Conservation (phyloP, 2,329 filamentous ascomycete species). For the Emydomyces testavorans region DNA sequence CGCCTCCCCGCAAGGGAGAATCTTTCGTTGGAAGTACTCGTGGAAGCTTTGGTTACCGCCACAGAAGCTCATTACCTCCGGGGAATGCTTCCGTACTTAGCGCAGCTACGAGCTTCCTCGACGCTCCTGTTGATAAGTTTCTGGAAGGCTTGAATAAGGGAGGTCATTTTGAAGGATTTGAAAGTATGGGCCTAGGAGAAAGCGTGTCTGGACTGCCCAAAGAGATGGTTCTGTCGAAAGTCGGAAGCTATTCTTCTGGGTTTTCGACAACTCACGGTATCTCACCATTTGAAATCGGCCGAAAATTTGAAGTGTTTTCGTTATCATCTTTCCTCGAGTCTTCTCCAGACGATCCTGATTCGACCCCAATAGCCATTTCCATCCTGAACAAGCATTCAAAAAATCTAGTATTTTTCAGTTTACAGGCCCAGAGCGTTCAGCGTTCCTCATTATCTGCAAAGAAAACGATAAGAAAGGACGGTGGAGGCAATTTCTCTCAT, state of each 20-base stretch:
- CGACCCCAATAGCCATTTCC: conserved; percentile 41
- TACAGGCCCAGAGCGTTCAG: conserved; percentile 39
- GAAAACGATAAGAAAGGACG: conserved; percentile 14
- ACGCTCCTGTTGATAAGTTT: conserved; percentile 56
- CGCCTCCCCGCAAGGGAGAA: conserved; percentile 50
- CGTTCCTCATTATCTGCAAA: conserved; percentile 15
- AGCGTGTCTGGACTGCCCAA: conserved; percentile 60
- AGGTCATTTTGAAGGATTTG: conserved; percentile 55
- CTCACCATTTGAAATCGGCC: conserved; percentile 20
- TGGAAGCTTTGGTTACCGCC: conserved; percentile 45
- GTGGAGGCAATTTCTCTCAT: background rate
- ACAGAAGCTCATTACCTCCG: conserved; percentile 46
- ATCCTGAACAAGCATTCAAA: conserved; percentile 59
- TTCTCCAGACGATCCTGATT: conserved; percentile 24
- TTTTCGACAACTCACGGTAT: conserved; percentile 25
- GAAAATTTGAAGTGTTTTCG: conserved; percentile 48
- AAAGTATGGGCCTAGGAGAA: conserved; percentile 61
- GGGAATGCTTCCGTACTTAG: conserved; percentile 39
- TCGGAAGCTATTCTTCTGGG: conserved; percentile 56
- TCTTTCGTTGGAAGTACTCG: conserved; percentile 61
- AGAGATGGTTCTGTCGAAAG: conserved; percentile 59
- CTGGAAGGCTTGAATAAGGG: conserved; percentile 56
- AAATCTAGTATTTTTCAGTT: conserved; percentile 54
- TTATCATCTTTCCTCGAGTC: conserved; percentile 39
- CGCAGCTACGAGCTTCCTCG: conserved; percentile 51